Evolutionary conservation across 176 grass and related monocot genomes (phyloP).

Genomic region (Cenchrus americanus): DNA sequence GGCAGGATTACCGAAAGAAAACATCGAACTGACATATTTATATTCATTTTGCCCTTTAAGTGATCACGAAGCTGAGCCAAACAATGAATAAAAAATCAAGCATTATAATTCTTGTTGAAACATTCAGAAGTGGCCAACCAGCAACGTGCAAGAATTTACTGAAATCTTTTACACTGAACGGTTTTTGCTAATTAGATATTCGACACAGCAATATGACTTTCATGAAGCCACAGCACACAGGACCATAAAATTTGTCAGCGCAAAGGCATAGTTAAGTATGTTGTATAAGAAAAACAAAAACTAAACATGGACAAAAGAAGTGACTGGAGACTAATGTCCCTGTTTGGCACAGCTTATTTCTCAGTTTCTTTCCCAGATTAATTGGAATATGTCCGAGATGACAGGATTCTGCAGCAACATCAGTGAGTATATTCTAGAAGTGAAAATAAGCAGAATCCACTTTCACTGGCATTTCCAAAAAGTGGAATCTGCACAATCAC

Average conservation of each 20-base stretch:
- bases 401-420: neutral
- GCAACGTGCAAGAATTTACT: neutral
- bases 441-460: neutral
- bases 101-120: neutral
- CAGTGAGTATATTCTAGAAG: neutral
- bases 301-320: neutral
- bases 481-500: neutral
- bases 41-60: neutral
- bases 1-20: slow-evolving; percentile 17
- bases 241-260: neutral
- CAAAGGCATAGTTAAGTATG: slow-evolving; percentile 1
- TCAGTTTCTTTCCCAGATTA: neutral
- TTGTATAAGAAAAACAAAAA: neutral
- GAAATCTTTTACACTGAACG: neutral
- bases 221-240: neutral
- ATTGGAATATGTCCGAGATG: neutral
- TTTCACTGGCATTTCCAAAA: neutral
- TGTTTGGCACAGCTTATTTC: neutral
- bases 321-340: neutral
- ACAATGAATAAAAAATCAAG: neutral
- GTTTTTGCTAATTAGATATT: neutral
- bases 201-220: neutral
- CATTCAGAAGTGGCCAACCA: neutral
- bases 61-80: neutral
- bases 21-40: neutral